phyloP scores from a whole-genome alignment of 176 grass and related monocot genomes.

The Bonia amplexicaulis region DNA sequence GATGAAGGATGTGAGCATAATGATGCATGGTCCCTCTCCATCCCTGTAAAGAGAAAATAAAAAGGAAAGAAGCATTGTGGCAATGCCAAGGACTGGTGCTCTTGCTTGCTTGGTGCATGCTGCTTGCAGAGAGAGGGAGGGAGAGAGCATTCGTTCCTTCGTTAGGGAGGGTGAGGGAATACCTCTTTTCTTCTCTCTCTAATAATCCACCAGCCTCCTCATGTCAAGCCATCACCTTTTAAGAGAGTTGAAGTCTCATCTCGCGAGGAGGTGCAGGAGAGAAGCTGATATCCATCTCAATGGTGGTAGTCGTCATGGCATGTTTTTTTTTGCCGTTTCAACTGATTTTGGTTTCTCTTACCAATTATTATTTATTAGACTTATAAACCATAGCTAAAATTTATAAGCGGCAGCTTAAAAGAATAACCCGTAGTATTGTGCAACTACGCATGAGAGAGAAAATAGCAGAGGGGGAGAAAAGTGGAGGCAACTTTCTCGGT shows the following conservation, averaged over 20 bases:
- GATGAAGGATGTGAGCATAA: constrained; percentile 1
- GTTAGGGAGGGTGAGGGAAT: too few species aligned
- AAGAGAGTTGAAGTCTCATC: neutral
- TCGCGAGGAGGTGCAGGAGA: neutral
- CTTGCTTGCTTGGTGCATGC: neutral
- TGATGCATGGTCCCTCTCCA: constrained; percentile 24
- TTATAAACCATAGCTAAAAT: too few species aligned
- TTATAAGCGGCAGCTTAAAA: too few species aligned
- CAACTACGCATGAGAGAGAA: neutral
- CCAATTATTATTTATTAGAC: too few species aligned
- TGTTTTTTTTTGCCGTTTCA: too few species aligned
- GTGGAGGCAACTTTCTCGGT: neutral
- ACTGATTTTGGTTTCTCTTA: too few species aligned
- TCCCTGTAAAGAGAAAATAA: neutral
- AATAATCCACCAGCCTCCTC: neutral
- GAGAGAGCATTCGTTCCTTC: neutral
- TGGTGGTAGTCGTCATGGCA: neutral
- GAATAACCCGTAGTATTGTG: neutral
- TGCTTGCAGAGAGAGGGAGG: neutral
- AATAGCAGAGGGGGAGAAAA: neutral
- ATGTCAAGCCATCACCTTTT: neutral
- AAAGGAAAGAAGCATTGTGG: neutral
- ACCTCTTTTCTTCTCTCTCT: neutral
- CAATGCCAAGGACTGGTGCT: neutral
- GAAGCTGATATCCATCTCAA: neutral